These are phyloP conservation scores for Conoideocrella luteorostrata DNA, from an alignment of 2,329 filamentous ascomycete genomes.

Conservation along the genomic window DNA sequence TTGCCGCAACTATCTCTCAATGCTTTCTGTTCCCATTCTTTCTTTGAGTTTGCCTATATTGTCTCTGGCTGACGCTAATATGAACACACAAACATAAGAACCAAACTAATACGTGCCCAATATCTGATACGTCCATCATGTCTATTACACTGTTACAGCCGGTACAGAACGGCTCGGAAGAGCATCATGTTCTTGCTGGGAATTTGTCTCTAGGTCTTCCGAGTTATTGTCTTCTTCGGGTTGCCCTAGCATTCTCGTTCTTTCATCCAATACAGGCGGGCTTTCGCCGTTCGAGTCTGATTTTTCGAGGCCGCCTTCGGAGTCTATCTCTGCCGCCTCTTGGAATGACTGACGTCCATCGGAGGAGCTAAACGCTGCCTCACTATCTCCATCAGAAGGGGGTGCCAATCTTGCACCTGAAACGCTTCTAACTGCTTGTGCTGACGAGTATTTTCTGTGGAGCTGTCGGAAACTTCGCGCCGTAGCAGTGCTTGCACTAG, in stretches of 20 bases:
- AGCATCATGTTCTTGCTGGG: slow-evolving; percentile 20
- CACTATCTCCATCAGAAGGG: slow-evolving; percentile 54
- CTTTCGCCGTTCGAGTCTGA: background rate
- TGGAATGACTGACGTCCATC: slow-evolving; percentile 52
- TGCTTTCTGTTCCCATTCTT: background rate
- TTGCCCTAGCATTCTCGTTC: background rate
- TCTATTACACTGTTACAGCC: slow-evolving; percentile 20
- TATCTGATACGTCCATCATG: background rate
- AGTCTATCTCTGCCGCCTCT: slow-evolving; percentile 38
- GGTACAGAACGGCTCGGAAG: slow-evolving; percentile 24
- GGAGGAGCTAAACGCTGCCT: slow-evolving; percentile 53
- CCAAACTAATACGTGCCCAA: slow-evolving; percentile 4
- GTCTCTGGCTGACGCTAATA: background rate
- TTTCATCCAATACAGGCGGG: background rate
- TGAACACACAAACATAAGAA: slow-evolving; percentile 21
- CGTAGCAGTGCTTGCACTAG: slow-evolving; percentile 61
- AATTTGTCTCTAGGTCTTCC: slow-evolving; percentile 13
- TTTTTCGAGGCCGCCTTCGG: background rate
- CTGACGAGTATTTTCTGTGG: slow-evolving; percentile 52
- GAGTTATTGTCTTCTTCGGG: slow-evolving; percentile 2
- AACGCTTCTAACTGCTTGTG: slow-evolving; percentile 38
- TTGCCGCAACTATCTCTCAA: too few relatives aligned
- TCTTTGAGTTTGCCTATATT: background rate
- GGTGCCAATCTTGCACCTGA: slow-evolving; percentile 37
- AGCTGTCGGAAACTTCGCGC: slow-evolving; percentile 59